These are phyloP conservation scores for Pseudopyrenochaeta lycopersici DNA, from an alignment of 2,329 filamentous ascomycete species.

Conservation along the genomic window DNA sequence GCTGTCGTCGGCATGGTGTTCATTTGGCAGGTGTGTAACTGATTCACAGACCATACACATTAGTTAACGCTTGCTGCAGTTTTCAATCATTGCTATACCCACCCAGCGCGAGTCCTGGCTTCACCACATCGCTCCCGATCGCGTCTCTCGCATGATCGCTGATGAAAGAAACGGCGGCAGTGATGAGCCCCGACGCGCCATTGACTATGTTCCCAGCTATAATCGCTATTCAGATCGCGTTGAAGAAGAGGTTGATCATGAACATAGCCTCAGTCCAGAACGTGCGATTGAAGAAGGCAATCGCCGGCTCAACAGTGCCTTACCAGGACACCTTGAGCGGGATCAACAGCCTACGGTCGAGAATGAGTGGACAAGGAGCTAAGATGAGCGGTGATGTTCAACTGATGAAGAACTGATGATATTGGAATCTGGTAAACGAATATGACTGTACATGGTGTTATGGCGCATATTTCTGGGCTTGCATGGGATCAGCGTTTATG, in stretches of 20 bases:
- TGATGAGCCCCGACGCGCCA: constrained; percentile 31
- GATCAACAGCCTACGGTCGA: constrained; percentile 30
- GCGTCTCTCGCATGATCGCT: constrained; percentile 43
- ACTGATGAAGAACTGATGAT: neutral
- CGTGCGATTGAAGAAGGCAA: constrained; percentile 32
- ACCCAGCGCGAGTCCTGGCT: constrained; percentile 44
- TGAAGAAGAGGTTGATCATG: constrained; percentile 35
- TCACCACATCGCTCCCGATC: constrained; percentile 38
- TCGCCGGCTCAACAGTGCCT: constrained; percentile 22
- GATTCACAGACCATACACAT: neutral
- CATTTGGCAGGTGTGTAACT: constrained; percentile 40
- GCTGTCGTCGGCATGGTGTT: constrained; percentile 54
- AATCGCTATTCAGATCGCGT: constrained; percentile 41
- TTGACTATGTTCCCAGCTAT: constrained; percentile 41
- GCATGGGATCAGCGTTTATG: no score
- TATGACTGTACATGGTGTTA: no score
- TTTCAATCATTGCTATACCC: constrained; percentile 41
- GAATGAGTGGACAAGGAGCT: constrained; percentile 37
- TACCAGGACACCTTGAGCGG: constrained; percentile 24
- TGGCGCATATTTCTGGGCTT: no score
- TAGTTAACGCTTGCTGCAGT: constrained; percentile 22
- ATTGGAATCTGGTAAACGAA: neutral
- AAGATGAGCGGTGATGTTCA: neutral
- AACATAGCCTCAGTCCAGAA: constrained; percentile 13
- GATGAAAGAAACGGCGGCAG: constrained; percentile 36